Percentiles rank a stretch among this genome's conserved stretches.
Evolutionary conservation across 805 yeast species (phyloP).

Genomic region (Teunomyces lycoperdinae): DNA sequence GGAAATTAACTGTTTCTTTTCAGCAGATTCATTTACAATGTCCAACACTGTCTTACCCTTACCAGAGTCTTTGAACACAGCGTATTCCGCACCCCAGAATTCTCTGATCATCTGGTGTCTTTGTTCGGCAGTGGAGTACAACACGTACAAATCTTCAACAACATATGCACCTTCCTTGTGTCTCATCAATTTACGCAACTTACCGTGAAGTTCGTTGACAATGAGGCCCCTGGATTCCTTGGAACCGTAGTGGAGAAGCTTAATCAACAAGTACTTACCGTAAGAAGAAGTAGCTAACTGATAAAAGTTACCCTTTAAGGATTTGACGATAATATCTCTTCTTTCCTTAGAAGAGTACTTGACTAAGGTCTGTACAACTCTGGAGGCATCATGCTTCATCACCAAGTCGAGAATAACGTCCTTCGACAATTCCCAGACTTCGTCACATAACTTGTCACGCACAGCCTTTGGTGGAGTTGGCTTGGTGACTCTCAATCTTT

Average conservation of each 20-base stretch:
- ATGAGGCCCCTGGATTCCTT: slow-evolving; percentile 73
- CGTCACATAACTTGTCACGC: slow-evolving; percentile 74
- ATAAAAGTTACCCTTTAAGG: slow-evolving; percentile 74
- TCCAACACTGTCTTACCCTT: slow-evolving; percentile 61
- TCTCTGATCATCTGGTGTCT: slow-evolving; percentile 89
- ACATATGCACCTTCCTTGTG: slow-evolving; percentile 98
- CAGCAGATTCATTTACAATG: slow-evolving; percentile 63
- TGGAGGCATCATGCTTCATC: slow-evolving; percentile 91
- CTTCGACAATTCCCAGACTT: slow-evolving; percentile 80
- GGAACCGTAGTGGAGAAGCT: slow-evolving; percentile 88
- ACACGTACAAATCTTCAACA: slow-evolving; percentile 85
- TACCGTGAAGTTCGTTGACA: slow-evolving; percentile 85
- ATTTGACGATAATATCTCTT: slow-evolving; percentile 63
- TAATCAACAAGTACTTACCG: slow-evolving; percentile 88
- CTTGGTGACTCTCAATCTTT: slow-evolving; percentile 77
- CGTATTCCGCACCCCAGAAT: slow-evolving; percentile 95
- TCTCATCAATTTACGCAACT: slow-evolving; percentile 86
- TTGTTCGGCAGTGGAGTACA: slow-evolving; percentile 82
- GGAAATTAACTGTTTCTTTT: slow-evolving; percentile 73
- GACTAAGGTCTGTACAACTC: slow-evolving; percentile 91
- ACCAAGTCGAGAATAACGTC: slow-evolving; percentile 81
- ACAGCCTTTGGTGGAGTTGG: slow-evolving; percentile 76
- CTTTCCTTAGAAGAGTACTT: slow-evolving; percentile 80
- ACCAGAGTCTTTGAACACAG: slow-evolving; percentile 78
- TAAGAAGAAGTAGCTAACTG: slow-evolving; percentile 87